Conservation (phyloP, 805 yeast species). For the Wickerhamomyces pijperi region DNA sequence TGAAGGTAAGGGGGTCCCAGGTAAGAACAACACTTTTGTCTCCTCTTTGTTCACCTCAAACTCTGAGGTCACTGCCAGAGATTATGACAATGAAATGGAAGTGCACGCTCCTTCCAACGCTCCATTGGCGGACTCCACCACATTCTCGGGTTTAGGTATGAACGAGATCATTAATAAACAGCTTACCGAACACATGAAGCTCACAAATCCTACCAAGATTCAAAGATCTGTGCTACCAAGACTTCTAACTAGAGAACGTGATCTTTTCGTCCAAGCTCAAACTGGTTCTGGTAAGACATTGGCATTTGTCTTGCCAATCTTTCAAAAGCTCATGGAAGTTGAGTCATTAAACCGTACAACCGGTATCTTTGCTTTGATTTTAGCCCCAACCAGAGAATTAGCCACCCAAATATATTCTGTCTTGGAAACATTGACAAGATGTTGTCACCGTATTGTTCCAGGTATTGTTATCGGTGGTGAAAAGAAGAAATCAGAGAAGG, state of each 20-base stretch:
- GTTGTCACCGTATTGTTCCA: conserved; percentile 86
- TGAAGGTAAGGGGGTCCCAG: conserved; percentile 40
- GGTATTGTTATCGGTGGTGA: conserved; percentile 98
- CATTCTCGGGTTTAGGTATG: conserved; percentile 66
- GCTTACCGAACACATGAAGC: conserved; percentile 42
- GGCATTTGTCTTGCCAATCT: conserved; percentile 75
- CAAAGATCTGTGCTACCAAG: conserved; percentile 75
- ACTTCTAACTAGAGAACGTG: conserved; percentile 33
- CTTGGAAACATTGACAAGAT: conserved; percentile 55
- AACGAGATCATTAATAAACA: conserved; percentile 40
- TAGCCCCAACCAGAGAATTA: conserved; percentile 92
- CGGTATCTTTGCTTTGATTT: conserved; percentile 81
- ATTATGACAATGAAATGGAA: conserved; percentile 24
- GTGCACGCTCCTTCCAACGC: conserved; percentile 67
- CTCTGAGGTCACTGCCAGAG: conserved; percentile 35
- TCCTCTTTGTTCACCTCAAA: conserved; percentile 78
- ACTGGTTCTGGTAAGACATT: conserved; percentile 98
- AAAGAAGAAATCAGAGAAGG: conserved; percentile 93
- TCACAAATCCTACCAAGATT: conserved; percentile 70
- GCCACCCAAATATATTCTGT: conserved; percentile 85
- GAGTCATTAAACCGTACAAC: conserved; percentile 41
- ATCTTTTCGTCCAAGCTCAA: conserved; percentile 87
- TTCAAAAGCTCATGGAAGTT: conserved; percentile 58
- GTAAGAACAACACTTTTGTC: conserved; percentile 54
- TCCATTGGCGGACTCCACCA: conserved; percentile 53